These are phyloP conservation scores for Ilyonectria mors-panacis DNA, from an alignment of 2,329 filamentous ascomycete genomes.

Conservation along the genomic window DNA sequence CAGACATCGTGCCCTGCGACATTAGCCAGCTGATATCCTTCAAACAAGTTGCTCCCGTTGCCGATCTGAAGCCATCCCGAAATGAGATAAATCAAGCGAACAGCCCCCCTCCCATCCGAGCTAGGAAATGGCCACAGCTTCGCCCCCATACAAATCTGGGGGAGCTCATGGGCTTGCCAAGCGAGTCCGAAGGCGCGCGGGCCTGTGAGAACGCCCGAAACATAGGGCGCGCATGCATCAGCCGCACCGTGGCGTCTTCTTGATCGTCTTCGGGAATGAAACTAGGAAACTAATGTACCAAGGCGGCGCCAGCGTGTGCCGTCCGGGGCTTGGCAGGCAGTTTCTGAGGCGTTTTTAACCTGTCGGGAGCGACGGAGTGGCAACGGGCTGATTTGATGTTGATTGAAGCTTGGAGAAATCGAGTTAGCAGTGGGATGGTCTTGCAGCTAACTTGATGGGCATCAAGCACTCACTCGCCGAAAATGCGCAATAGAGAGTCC, in stretches of 20 bases:
- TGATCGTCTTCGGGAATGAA: background rate
- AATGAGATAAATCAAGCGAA: slow-evolving; percentile 6
- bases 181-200: background rate
- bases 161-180: background rate
- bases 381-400: background rate
- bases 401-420: background rate
- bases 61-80: background rate
- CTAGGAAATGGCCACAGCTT: background rate
- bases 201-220: background rate
- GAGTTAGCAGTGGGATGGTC: background rate
- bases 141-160: background rate
- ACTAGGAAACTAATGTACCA: background rate
- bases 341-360: background rate
- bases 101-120: background rate
- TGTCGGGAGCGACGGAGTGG: background rate
- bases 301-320: background rate
- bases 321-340: background rate
- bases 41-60: background rate
- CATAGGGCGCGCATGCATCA: background rate
- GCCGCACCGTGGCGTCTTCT: background rate
- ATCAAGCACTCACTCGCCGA: background rate
- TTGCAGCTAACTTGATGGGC: background rate
- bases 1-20: background rate
- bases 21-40: background rate
- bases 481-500: background rate